These are phyloP conservation scores for Neurospora sp. DNA, from an alignment of 495 filamentous ascomycete species.

Conservation along the genomic window DNA sequence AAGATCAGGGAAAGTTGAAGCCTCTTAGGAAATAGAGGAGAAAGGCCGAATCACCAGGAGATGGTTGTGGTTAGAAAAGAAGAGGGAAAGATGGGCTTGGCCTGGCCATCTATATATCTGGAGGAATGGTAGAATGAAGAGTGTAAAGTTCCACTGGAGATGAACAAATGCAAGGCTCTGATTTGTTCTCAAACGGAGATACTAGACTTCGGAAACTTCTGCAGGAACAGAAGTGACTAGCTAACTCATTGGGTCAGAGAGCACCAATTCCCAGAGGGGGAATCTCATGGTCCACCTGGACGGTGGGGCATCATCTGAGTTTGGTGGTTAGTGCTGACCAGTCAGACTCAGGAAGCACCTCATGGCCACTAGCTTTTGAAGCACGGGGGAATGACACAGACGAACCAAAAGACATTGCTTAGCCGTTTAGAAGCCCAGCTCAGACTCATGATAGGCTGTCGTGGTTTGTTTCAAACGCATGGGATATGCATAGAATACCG, in stretches of 20 bases:
- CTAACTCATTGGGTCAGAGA: background rate
- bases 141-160: background rate
- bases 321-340: background rate
- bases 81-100: background rate
- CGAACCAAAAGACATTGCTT: background rate
- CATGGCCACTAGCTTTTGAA: background rate
- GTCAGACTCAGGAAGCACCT: background rate
- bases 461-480: background rate
- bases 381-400: background rate
- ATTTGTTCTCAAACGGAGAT: background rate
- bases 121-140: background rate
- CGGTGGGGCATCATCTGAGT: background rate
- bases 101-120: background rate
- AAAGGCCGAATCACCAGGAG: background rate
- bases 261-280: background rate
- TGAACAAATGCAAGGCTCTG: background rate
- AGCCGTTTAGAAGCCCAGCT: background rate
- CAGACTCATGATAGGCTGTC: background rate
- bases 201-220: background rate
- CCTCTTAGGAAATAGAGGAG: background rate
- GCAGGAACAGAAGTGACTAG: background rate
- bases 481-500: background rate
- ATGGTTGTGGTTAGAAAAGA: background rate
- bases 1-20: background rate
- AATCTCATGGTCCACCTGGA: background rate